phyloP scores from a whole-genome alignment of 768 basidiomycete species.

The Porpolomopsis calyptriformis region DNA sequence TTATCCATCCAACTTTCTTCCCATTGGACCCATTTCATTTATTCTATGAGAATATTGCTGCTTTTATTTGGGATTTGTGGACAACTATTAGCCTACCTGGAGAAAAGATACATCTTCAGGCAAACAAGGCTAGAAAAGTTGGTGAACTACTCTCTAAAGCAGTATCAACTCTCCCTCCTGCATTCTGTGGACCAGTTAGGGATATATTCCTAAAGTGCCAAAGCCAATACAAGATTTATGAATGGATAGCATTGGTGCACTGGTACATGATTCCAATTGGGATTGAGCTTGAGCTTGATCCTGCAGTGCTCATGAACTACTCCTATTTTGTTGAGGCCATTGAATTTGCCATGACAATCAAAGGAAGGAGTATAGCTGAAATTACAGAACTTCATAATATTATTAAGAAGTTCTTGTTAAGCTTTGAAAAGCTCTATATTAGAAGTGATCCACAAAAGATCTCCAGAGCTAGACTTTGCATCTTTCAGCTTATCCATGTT shows the following conservation, averaged over 20 bases:
- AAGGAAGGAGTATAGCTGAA: slow-evolving; percentile 10
- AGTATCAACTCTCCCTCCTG: slow-evolving; percentile 22
- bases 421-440: slow-evolving; percentile 21
- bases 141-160: slow-evolving; percentile 15
- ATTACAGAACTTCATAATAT: slow-evolving; percentile 13
- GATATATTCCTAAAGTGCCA: slow-evolving; percentile 23
- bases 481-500: slow-evolving; percentile 24
- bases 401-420: slow-evolving; percentile 17
- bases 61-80: slow-evolving; percentile 24
- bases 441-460: slow-evolving; percentile 18
- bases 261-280: slow-evolving; percentile 26
- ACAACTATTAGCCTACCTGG: slow-evolving; percentile 9
- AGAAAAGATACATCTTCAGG: slow-evolving; percentile 14
- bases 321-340: slow-evolving; percentile 16
- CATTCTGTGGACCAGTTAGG: slow-evolving; percentile 21
- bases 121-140: slow-evolving; percentile 12
- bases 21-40: slow-evolving; percentile 27
- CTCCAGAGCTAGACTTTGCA: slow-evolving; percentile 16
- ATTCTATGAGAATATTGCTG: slow-evolving; percentile 23
- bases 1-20: slow-evolving; percentile 23
- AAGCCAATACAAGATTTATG: slow-evolving; percentile 27
- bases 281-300: slow-evolving; percentile 20
- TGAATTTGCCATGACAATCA: slow-evolving; percentile 22
- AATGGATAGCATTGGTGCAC: slow-evolving; percentile 26
- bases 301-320: slow-evolving; percentile 18